Evolutionary conservation across 352 stramenopile genomes (phyloP).

Genomic region (Phytopythium montanum): DNA sequence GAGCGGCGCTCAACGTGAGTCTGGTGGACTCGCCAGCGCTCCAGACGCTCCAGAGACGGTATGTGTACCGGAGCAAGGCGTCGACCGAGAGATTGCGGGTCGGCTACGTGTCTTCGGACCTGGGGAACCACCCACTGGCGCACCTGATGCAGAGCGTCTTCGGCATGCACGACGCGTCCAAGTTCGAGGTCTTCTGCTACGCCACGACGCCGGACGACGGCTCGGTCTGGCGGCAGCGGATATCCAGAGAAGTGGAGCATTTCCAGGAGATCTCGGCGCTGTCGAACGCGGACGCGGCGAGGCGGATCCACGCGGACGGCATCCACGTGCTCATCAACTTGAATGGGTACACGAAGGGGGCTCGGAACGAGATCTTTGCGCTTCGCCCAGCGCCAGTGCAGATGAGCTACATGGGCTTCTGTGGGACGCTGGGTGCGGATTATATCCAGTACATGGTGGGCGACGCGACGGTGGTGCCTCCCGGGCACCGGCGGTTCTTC

Average conservation of each 20-base stretch:
- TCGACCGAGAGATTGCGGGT: conserved; percentile 72
- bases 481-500: conserved; percentile 62
- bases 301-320: conserved; percentile 76
- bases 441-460: conserved; percentile 94
- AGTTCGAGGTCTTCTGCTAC: conserved; percentile 92
- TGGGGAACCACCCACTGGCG: conserved; percentile 91
- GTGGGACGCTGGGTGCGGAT: conserved; percentile 86
- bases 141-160: conserved; percentile 92
- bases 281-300: conserved; percentile 63
- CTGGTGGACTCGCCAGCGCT: conserved; percentile 80
- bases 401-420: conserved; percentile 90
- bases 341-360: conserved; percentile 93
- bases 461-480: conserved; percentile 77
- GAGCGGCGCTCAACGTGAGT: conserved; percentile 84
- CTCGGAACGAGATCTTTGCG: conserved; percentile 92
- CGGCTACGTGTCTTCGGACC: conserved; percentile 89
- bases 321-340: conserved; percentile 93
- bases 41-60: conserved; percentile 18
- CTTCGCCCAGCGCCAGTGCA: conserved; percentile 88
- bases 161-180: conserved; percentile 78
- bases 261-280: conserved; percentile 81
- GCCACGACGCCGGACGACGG: conserved; percentile 72
- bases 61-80: conserved; percentile 62
- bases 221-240: conserved; percentile 79
- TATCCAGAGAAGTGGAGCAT: conserved; percentile 83